Conservation (phyloP, 2,329 filamentous ascomycete species). For the Mollisiaceae sp. region DNA sequence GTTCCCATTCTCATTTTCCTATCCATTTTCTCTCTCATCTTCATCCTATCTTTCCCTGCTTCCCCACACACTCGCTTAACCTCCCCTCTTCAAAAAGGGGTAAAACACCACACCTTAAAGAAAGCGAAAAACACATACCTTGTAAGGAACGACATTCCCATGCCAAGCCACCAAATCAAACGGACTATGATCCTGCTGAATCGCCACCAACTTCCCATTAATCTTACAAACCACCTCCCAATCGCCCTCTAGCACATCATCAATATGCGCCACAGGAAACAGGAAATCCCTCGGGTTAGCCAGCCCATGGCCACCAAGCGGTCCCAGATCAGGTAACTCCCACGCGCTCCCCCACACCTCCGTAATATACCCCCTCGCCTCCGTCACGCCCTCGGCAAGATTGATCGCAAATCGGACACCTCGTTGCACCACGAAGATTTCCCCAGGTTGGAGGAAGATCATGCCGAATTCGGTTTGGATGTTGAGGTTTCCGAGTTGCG, state of each 20-base stretch:
- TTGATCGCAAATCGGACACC: slow-evolving; percentile 66
- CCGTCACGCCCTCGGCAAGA: slow-evolving; percentile 56
- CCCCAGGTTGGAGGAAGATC: slow-evolving; percentile 62
- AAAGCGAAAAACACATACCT: slow-evolving; percentile 4
- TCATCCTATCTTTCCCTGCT: too few species aligned
- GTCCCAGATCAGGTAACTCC: slow-evolving; percentile 67
- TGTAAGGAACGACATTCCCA: slow-evolving; percentile 21
- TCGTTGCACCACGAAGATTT: slow-evolving; percentile 67
- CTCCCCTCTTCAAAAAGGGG: neutral
- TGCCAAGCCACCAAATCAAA: slow-evolving; percentile 83
- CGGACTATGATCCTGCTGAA: slow-evolving; percentile 70
- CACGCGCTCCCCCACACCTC: slow-evolving; percentile 70
- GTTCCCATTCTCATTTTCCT: slow-evolving; percentile 35
- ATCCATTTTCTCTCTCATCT: neutral
- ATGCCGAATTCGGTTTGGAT: slow-evolving; percentile 62
- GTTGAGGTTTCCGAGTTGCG: slow-evolving; percentile 59
- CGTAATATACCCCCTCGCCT: slow-evolving; percentile 64
- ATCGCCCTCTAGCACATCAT: slow-evolving; percentile 55
- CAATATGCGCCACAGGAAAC: slow-evolving; percentile 59
- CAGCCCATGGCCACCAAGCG: slow-evolving; percentile 66
- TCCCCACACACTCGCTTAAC: slow-evolving; percentile 1
- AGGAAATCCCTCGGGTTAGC: slow-evolving; percentile 70
- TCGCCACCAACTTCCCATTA: slow-evolving; percentile 66
- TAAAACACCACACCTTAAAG: neutral
- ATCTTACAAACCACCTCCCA: slow-evolving; percentile 67